Conservation (phyloP, 805 yeast species). For the Spencermartinsiella europaea region DNA sequence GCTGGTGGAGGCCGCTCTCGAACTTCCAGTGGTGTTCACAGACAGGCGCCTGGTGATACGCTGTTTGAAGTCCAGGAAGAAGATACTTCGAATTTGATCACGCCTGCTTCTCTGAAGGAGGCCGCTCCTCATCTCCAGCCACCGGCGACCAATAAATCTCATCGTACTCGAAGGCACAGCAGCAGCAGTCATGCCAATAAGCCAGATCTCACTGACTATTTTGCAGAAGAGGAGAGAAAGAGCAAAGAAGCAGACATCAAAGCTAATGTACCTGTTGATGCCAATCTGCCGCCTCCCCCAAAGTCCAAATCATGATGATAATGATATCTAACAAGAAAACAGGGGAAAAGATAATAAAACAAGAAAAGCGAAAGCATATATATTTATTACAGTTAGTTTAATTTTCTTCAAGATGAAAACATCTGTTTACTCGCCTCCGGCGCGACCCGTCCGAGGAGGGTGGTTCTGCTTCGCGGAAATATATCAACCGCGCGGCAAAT, state of each 20-base stretch:
- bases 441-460: too few species aligned
- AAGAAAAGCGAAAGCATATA: too few species aligned
- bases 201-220: conserved; percentile 22
- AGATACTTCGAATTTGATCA: conserved; percentile 13
- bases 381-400: too few species aligned
- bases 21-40: neutral
- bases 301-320: conserved; percentile 1
- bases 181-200: conserved; percentile 5
- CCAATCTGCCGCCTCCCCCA: conserved; percentile 22
- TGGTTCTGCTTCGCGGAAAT: too few species aligned
- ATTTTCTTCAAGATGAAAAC: too few species aligned
- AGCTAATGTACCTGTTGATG: conserved; percentile 3
- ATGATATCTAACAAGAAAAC: too few species aligned
- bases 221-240: conserved; percentile 25
- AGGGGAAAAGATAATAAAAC: too few species aligned
- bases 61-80: conserved; percentile 34
- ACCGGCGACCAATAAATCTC: conserved; percentile 8
- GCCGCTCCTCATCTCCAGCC: conserved; percentile 15
- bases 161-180: conserved; percentile 9
- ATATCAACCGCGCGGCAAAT: too few species aligned
- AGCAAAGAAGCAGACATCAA: conserved; percentile 22
- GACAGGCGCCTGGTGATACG: conserved; percentile 33
- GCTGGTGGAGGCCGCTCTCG: conserved; percentile 2
- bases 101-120: conserved; percentile 16
- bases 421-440: too few species aligned